Base-by-base conservation (phyloP, 495 filamentous ascomycete genomes). In the Clohesyomyces aquaticus region DNA sequence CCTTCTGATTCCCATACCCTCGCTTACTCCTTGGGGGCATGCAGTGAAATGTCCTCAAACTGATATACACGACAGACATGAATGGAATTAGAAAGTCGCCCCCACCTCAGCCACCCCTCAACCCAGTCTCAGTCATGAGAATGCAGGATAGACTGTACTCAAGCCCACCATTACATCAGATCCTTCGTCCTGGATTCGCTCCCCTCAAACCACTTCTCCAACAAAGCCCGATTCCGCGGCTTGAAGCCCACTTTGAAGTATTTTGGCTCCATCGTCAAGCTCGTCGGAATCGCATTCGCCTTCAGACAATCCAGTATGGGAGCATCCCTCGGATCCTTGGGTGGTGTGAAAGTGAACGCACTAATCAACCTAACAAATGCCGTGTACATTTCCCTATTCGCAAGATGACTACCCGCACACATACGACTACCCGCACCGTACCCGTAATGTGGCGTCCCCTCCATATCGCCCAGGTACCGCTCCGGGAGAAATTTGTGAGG, bases 181-280 rank as follows among this genome's bases (percentile, higher is more conserved):
- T 84, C 76, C 73, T 76, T 81, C 28, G 84, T 88, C 70, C 82
- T 77, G 71, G 82, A 78, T 62, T 88, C 75, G 54, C 74, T 76
- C 65, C 72, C 73, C 38, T 19, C 70, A 49, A 83, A 68, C 75
- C 83, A 77, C 70, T 72, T 77, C 73, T 82, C 78, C 70, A 84
- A 67, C 54, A 76, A 73, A 47, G 55, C 67, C 50, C 77, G 63
- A 69, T 83, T 74, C 53, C 72, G 70, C 26, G 71, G 70, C 73
- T 77, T 80, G 74, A 85, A 80, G 27, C 83, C 82, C 16, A 66
- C 73, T 63, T 77, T 74, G 72, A 89, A 89, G n/a, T 81, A 80
- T 79, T 87, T 88, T 8, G 87, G 86, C 71, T 89, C 86, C 48
- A 85, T 83, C 6, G 86, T 88, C 76, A 89, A 73, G n/a, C 80